Percentiles rank a stretch among this genome's conserved stretches.
phyloP scores from a whole-genome alignment of 352 stramenopile species.

The Phytophthora crassamura region DNA sequence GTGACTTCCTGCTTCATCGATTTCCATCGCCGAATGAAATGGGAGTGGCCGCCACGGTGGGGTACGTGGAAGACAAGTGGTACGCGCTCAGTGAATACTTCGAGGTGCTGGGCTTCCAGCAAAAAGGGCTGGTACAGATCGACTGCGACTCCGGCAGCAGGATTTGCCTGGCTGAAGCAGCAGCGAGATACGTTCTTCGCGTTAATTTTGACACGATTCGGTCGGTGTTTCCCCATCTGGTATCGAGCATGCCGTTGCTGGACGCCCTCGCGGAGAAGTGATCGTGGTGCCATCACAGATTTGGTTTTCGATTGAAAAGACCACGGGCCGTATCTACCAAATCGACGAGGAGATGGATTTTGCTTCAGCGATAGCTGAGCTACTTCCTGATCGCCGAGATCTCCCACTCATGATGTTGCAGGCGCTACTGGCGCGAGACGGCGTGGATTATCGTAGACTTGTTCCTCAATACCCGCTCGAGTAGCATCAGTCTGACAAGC shows the following conservation, averaged over 20 bases:
- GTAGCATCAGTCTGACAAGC: not conserved
- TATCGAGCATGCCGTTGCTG: slow-evolving; percentile 4
- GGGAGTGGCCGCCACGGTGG: not conserved
- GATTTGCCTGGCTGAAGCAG: not conserved
- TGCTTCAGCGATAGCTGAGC: slow-evolving; percentile 1
- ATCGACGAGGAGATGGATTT: slow-evolving; percentile 16
- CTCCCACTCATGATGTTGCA: not conserved
- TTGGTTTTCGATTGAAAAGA: slow-evolving; percentile 4
- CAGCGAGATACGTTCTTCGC: slow-evolving; percentile 11
- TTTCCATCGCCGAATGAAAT: not conserved
- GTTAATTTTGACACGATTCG: slow-evolving; percentile 4
- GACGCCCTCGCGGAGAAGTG: slow-evolving; percentile 10
- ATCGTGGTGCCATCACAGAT: slow-evolving; percentile 15
- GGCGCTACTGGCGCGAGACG: not conserved
- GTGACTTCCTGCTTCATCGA: slow-evolving; percentile 9
- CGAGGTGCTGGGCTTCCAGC: slow-evolving; percentile 14
- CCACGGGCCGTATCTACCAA: not conserved
- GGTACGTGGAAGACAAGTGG: slow-evolving; percentile 8
- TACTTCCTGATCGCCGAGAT: slow-evolving; percentile 8
- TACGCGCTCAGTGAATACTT: slow-evolving; percentile 2
- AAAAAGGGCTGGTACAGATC: slow-evolving; percentile 1
- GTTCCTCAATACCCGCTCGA: not conserved
- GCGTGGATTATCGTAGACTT: not conserved
- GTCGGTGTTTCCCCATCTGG: slow-evolving; percentile 11
- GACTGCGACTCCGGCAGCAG: not conserved